phyloP scores from a whole-genome alignment of 352 stramenopile genomes.

The Globisporangium recalcitrans region DNA sequence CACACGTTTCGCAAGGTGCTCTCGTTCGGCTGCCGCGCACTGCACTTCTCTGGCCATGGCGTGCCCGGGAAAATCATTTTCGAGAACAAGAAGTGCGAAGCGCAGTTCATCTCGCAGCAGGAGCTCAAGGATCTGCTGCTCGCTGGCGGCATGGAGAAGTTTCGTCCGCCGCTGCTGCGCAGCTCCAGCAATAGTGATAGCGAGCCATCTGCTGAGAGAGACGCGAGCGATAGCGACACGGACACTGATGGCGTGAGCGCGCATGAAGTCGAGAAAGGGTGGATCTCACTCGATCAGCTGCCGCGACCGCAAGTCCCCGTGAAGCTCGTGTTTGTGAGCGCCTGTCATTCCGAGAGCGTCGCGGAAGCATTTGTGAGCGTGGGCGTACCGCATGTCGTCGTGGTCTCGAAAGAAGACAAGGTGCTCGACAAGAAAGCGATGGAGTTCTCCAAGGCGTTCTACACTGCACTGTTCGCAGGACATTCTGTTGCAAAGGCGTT shows the following conservation, averaged over 20 bases:
- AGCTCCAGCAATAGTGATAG: slow-evolving; percentile 10
- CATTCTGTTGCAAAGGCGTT: slow-evolving; percentile 77
- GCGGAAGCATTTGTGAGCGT: slow-evolving; percentile 86
- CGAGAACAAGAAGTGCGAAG: slow-evolving; percentile 73
- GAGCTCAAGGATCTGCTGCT: slow-evolving; percentile 73
- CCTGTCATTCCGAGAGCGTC: slow-evolving; percentile 86
- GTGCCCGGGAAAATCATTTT: slow-evolving; percentile 79
- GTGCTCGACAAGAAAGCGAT: slow-evolving; percentile 85
- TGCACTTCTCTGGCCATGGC: slow-evolving; percentile 79
- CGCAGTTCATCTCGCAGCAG: slow-evolving; percentile 78
- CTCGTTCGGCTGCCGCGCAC: slow-evolving; percentile 64
- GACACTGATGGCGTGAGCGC: slow-evolving; percentile 19
- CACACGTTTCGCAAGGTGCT: slow-evolving; percentile 80
- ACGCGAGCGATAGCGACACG: slow-evolving; percentile 4
- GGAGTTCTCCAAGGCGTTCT: slow-evolving; percentile 87
- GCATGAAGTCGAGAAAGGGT: slow-evolving; percentile 44
- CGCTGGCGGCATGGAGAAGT: slow-evolving; percentile 45
- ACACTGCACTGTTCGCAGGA: slow-evolving; percentile 77
- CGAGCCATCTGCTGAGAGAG: neutral
- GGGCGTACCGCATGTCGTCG: slow-evolving; percentile 88
- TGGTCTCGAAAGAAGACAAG: slow-evolving; percentile 82
- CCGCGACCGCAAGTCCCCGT: slow-evolving; percentile 41
- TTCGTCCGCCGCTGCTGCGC: slow-evolving; percentile 1
- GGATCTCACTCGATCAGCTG: slow-evolving; percentile 32
- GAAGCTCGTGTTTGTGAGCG: slow-evolving; percentile 86